Percentiles rank a stretch among this genome's conserved stretches.
Evolutionary conservation across 2,329 filamentous ascomycete species (phyloP).

Genomic region (Fusarium buharicum): DNA sequence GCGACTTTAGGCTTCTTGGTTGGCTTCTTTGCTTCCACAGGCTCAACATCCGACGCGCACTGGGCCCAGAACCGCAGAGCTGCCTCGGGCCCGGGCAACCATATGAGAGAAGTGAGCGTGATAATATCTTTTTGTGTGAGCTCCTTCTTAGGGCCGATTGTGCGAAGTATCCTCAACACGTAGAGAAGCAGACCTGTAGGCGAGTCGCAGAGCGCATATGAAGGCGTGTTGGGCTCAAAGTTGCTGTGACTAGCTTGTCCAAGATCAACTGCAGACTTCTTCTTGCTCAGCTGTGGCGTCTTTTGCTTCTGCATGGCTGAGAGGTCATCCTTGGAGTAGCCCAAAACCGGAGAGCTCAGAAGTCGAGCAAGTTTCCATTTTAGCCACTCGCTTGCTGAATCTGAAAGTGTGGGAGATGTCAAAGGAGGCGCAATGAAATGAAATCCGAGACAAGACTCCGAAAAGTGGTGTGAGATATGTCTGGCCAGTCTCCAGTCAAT

Average conservation of each 20-base stretch:
- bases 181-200: conserved; percentile 67
- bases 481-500: conserved; percentile 64
- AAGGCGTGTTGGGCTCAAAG: conserved; percentile 63
- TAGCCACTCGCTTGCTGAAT: conserved; percentile 60
- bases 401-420: conserved; percentile 57
- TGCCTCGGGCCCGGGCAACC: conserved; percentile 73
- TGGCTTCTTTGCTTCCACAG: conserved; percentile 36
- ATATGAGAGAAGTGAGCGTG: conserved; percentile 69
- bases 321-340: conserved; percentile 66
- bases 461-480: conserved; percentile 59
- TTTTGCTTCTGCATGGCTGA: conserved; percentile 50
- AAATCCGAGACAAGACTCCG: conserved; percentile 65
- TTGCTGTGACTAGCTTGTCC: conserved; percentile 48
- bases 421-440: conserved; percentile 70
- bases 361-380: conserved; percentile 66
- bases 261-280: conserved; percentile 34
- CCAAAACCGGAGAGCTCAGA: conserved; percentile 62
- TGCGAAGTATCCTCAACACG: conserved; percentile 59
- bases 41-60: conserved; percentile 52
- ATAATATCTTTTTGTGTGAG: conserved; percentile 65
- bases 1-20: conserved; percentile 53
- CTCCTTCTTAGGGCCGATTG: conserved; percentile 53
- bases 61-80: conserved; percentile 66
- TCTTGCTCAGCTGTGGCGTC: conserved; percentile 19
- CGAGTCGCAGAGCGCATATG: conserved; percentile 71